phyloP scores from a whole-genome alignment of 2,329 filamentous ascomycete species.

The Ascochyta viciae-villosae region DNA sequence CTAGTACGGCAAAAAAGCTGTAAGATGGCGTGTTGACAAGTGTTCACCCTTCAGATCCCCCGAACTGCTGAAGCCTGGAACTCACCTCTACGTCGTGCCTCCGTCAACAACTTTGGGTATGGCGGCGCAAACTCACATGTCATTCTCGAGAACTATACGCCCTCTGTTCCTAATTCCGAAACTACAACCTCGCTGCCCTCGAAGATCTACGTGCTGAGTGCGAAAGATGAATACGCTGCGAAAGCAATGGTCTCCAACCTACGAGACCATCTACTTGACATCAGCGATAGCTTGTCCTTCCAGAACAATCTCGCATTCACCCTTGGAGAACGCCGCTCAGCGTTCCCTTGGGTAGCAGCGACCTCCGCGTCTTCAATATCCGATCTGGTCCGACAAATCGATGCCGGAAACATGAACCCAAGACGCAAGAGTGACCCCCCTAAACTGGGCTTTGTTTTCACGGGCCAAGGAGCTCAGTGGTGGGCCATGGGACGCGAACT shows the following conservation, averaged over 20 bases:
- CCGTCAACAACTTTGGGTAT: slow-evolving; percentile 22
- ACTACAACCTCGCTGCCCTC: too few relatives aligned
- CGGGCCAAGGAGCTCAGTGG: slow-evolving; percentile 48
- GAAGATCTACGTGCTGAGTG: too few relatives aligned
- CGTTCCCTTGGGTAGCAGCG: slow-evolving; percentile 6
- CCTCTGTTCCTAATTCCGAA: neutral
- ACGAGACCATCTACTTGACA: neutral
- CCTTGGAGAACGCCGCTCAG: slow-evolving; percentile 10
- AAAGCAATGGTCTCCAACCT: neutral
- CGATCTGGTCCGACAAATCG: neutral
- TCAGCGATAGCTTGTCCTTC: neutral
- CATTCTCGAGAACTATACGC: slow-evolving; percentile 11
- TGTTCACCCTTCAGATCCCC: neutral
- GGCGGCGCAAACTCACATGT: slow-evolving; percentile 22
- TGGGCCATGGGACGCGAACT: slow-evolving; percentile 12
- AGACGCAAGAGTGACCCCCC: neutral
- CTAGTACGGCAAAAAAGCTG: neutral
- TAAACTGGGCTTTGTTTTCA: slow-evolving; percentile 34
- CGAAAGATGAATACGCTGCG: too few relatives aligned
- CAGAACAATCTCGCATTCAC: slow-evolving; percentile 18
- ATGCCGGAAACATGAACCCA: too few relatives aligned
- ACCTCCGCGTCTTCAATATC: neutral
- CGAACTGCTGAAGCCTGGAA: neutral
- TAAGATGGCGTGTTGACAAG: neutral
- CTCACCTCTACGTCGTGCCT: neutral